A percentile compares a stretch with the other conserved stretches of the same genome.
phyloP scores from a whole-genome alignment of 1,139 yeast species.

The Blastobotrys persicus region DNA sequence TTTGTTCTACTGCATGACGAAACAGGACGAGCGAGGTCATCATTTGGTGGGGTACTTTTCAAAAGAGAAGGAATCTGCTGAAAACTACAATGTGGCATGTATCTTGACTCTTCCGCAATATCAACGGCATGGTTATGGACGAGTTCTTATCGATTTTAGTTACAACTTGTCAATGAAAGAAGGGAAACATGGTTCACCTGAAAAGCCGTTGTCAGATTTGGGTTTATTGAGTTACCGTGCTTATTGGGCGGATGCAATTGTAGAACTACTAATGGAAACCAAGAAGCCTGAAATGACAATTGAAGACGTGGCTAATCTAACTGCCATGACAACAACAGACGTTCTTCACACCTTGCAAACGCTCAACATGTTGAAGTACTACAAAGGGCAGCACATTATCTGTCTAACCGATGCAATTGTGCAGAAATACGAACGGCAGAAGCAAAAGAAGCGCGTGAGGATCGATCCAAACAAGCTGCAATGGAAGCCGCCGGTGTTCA shows the following conservation, averaged over 20 bases:
- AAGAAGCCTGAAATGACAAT: conserved; percentile 70
- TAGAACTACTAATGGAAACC: conserved; percentile 68
- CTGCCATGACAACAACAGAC: conserved; percentile 96
- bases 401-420: conserved; percentile 83
- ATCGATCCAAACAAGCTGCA: conserved; percentile 67
- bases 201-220: conserved; percentile 91
- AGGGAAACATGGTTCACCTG: conserved; percentile 92
- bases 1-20: conserved; percentile 91
- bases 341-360: conserved; percentile 91
- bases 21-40: conserved; percentile 82
- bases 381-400: conserved; percentile 94
- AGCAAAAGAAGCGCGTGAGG: conserved; percentile 71
- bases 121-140: conserved; percentile 93
- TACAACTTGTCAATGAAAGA: conserved; percentile 86
- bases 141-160: conserved; percentile 85
- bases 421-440: conserved; percentile 69
- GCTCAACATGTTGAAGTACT: conserved; percentile 81
- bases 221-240: conserved; percentile 93
- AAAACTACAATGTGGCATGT: conserved; percentile 87
- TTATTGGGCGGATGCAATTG: conserved; percentile 90
- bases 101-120: conserved; percentile 93
- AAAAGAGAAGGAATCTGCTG: conserved; percentile 67
- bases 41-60: conserved; percentile 96
- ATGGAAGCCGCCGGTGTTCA: conserved; percentile 97
- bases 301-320: conserved; percentile 81